Base-by-base conservation (phyloP, 345 rosid genomes). In the Lagerstroemia speciosa region DNA sequence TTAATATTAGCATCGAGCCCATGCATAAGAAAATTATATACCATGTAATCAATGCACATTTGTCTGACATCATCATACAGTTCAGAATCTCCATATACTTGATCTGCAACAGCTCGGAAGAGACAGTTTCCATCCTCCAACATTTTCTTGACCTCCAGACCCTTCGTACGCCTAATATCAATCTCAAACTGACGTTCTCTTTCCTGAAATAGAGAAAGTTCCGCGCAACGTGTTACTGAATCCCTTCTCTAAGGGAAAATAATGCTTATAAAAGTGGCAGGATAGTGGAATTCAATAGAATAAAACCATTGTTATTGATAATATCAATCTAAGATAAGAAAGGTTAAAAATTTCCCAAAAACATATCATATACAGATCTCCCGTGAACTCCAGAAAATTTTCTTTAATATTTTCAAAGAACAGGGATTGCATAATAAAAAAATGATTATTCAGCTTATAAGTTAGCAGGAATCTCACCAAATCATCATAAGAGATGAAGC, bases 21-120 rank as follows among this genome's bases (percentile, higher is more conserved):
- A 50, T 31, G 33, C 58, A 46, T 26, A 22, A 46, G 64, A 48
- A 64, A 74, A 48, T 11, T 64, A 16, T 36, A 68, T 90, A 95
- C 99, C 99, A 95, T 92, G 76, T 95, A 92, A 71, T 95, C 97
- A 65, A 95, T 83, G 86, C 99, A 92, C 98, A 95, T 76, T 78
- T 95, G 98, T 74, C 98, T 80, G 66, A 79, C 80, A 78, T 77
- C 46, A 78, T 88, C 94, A 79, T 90, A 82, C 10, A 66, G 76
- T 69, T 95, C 99, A 53, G 97, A 86, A 77, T 95, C 99, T 72
- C 98, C 99, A 69, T 90, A 85, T 67, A 95, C 98, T 84, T 95
- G 99, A 90, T 95, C 99, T 60, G 97, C 96, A 40, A 92, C 91
- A 77, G 97, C 99, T 55, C 91, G 92, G 48, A 95, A 95, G 67